A percentile compares a stretch with the other conserved stretches of the same genome.
These are phyloP conservation scores for Naganishia sp. DNA, from an alignment of 1,284 basidiomycete genomes.

Conservation along the genomic window DNA sequence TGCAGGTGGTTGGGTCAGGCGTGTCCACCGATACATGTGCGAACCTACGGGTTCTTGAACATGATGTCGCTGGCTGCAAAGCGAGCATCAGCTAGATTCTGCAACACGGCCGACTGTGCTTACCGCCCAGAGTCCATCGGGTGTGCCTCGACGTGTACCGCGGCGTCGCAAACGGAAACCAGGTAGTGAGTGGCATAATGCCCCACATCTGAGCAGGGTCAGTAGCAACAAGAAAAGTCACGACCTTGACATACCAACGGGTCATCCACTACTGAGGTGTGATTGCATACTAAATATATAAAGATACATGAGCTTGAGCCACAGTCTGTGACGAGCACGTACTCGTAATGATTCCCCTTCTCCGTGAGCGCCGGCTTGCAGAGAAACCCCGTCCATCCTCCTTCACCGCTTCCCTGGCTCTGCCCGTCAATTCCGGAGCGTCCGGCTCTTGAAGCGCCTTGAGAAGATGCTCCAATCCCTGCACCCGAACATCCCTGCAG, in stretches of 20 bases:
- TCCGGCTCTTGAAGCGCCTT: constrained; percentile 61
- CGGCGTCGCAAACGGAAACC: constrained; percentile 55
- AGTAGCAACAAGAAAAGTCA: constrained; percentile 25
- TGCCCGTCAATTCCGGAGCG: constrained; percentile 41
- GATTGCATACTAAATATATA: constrained; percentile 70
- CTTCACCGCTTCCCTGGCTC: constrained; percentile 35
- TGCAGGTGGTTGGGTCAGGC: constrained; percentile 10
- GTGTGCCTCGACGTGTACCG: constrained; percentile 44
- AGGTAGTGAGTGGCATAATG: constrained; percentile 67
- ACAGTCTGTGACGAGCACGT: constrained; percentile 38
- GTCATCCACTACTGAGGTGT: constrained; percentile 70
- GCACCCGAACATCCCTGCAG: constrained; percentile 65
- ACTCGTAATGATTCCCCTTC: constrained; percentile 78
- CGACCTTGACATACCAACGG: constrained; percentile 43
- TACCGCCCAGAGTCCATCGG: constrained; percentile 52
- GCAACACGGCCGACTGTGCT: not conserved
- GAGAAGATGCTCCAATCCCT: constrained; percentile 66
- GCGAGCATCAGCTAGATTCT: constrained; percentile 59
- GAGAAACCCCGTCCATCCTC: constrained; percentile 2
- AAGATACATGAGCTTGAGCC: not conserved
- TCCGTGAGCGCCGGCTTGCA: constrained; percentile 41
- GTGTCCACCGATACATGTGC: constrained; percentile 23
- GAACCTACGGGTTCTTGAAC: constrained; percentile 85
- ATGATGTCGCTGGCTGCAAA: constrained; percentile 82
- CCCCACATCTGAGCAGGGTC: constrained; percentile 66